A percentile compares a stretch with the other conserved stretches of the same genome.
phyloP scores from a whole-genome alignment of 176 grass and related monocot species.

The Ananas comosus region DNA sequence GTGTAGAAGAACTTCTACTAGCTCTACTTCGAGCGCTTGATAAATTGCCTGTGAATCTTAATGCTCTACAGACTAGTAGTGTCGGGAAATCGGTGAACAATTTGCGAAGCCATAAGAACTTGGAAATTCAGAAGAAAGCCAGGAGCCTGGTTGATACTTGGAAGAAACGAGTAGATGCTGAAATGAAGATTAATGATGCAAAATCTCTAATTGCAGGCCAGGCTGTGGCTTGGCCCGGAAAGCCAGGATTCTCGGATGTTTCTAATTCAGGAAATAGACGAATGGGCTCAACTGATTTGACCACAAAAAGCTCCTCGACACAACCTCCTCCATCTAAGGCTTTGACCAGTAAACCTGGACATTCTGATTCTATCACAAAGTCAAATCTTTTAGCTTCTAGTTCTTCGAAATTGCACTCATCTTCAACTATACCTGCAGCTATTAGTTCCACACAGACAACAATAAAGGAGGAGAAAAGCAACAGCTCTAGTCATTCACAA shows the following conservation, averaged over 20 bases:
- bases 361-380: constrained; percentile 26
- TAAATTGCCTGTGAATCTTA: constrained; percentile 55
- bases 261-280: constrained; percentile 29
- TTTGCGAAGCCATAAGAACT: constrained; percentile 46
- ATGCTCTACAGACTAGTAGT: constrained; percentile 52
- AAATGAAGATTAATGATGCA: constrained; percentile 48
- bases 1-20: constrained; percentile 48
- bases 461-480: constrained; percentile 79
- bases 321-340: constrained; percentile 29
- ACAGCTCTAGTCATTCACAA: constrained; percentile 76
- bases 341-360: constrained; percentile 20
- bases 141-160: constrained; percentile 57
- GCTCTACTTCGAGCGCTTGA: constrained; percentile 47
- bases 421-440: constrained; percentile 14
- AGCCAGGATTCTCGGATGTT: constrained; percentile 40
- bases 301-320: constrained; percentile 24
- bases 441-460: constrained; percentile 14
- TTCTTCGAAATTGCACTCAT: constrained; percentile 28
- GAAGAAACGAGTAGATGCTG: constrained; percentile 61
- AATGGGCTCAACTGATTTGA: constrained; percentile 32
- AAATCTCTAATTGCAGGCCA: constrained; percentile 43
- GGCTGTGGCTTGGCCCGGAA: constrained; percentile 46
- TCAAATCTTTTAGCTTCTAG: constrained; percentile 12
- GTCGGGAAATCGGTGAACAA: constrained; percentile 69
- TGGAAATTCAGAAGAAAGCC: constrained; percentile 51